Evolutionary conservation across 768 basidiomycete species (phyloP), one percentile per base, ranked within the genome.

Genomic region (Collybia nuda): DNA sequence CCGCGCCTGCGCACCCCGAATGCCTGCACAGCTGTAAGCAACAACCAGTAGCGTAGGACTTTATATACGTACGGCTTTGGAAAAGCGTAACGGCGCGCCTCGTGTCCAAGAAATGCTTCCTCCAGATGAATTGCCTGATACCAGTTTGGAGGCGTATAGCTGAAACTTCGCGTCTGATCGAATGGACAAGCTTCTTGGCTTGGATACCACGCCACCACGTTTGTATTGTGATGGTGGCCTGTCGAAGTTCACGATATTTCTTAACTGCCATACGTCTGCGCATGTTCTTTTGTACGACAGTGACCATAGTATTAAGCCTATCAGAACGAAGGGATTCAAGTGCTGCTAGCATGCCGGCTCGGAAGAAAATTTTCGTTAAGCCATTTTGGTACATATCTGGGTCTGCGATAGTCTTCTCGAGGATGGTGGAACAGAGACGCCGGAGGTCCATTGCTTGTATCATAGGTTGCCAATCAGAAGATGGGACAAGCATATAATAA

Each of bases 351-450:
- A 98, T 98, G 56, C 97, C 97, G 11, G 97, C 95, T 53, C 97
- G 85, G 81, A 99, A 98, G 75, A 99, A 99, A 58, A 99, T 98
- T 73, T 99, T 99, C 22, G 92, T 98, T 23, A 94, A 79, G 59
- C 97, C 97, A 62, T 86, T 86, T 71, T 99, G 97, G 69, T 94
- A 97, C 76, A 96, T 98, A 77, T 98, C 95, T 6, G 86, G 80
- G 56, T 98, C 97, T 32, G 87, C 86, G 64, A 98, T 90, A 0
- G 93, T 94, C 62, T 78, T 84, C 51, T 87, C 81, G 23, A 98
- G 77, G 60, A 99, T 95, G 29, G 83, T 76, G 5, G 85, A 80
- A 67, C 95, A 98, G 14, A 99, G 83, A 14, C 75, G 75, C 56
- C 80, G 83, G 48, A 96, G 80, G 58, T 95, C 88, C 65, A 93